Base-by-base conservation (phyloP, 768 basidiomycete genomes). In the Hebeloma cylindrosporum region DNA sequence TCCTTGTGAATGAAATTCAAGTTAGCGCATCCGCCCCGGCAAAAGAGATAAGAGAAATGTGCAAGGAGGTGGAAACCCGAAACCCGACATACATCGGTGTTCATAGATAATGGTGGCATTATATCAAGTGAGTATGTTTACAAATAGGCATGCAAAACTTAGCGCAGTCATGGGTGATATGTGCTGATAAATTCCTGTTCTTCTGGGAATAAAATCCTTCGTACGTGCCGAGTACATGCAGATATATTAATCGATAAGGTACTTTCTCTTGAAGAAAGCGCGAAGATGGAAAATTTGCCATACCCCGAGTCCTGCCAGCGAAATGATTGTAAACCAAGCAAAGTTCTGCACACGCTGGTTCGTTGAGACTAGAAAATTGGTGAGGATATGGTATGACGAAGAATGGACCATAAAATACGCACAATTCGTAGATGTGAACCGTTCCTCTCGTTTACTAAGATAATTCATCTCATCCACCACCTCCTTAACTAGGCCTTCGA, bases 201-300 rank as follows among this genome's bases (percentile, higher is more conserved):
- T 6, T 40, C 32, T 30, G 25, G 10, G 11, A 27, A 20, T 20
- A 30, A 34, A 35, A 20, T 25, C 41, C 20, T 13, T 5, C 21
- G 5, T n/a, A 7, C 32, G 28, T 21, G 10, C 22, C 10, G 30
- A 29, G 13, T 6, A 14, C 11, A 35, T 6, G 37, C 6, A 31
- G 32, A 44, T 29, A 30, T 11, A 44, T 58, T 68, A 88, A 60
- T 93, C 91, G 59, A 93, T 93, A 60, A 93, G 83, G 68, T 93
- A 92, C 69, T 93, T 96, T 60, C 87, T 79, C 72, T 91, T 93
- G 81, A 98, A 97, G 81, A 88, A 98, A 5, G 92, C 79, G 34
- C 93, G 82, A 10, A 99, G 73, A 61, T 98, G 95, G 62, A 96
- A 69, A 33, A 99, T 88, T 70, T 97, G 93, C 96, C 95, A 99